These are phyloP conservation scores for Linnemannia exigua DNA, from an alignment of 192 early-diverging fungal species.

Conservation along the genomic window DNA sequence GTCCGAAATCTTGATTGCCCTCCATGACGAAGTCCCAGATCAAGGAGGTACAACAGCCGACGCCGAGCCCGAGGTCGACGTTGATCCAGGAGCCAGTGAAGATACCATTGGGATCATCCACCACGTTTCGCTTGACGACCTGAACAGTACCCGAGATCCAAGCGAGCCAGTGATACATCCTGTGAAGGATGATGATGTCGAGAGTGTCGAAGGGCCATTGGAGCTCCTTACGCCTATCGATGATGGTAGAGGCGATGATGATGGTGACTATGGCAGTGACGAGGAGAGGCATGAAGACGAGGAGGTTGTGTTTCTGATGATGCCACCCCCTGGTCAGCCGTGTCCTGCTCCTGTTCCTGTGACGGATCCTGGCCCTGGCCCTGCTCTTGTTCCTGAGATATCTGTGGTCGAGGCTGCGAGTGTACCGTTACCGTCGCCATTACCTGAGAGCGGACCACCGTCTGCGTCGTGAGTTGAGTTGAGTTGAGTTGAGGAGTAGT, in stretches of 20 bases:
- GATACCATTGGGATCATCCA: slow-evolving; percentile 27
- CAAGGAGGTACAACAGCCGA: not conserved
- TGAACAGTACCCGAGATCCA: not conserved
- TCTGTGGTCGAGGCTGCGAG: not conserved
- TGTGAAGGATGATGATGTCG: not conserved
- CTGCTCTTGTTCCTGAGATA: not conserved
- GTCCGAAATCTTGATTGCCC: slow-evolving; percentile 27
- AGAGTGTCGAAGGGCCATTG: not conserved
- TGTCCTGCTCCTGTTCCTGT: not conserved
- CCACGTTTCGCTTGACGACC: not conserved
- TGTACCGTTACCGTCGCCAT: not conserved
- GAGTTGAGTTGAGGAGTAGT: not conserved
- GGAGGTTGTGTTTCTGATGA: slow-evolving; percentile 26
- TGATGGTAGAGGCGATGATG: not conserved
- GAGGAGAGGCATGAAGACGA: not conserved
- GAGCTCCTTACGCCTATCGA: not conserved
- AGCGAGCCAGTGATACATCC: slow-evolving; percentile 8
- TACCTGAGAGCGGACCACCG: not conserved
- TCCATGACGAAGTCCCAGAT: slow-evolving; percentile 4
- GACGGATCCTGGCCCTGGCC: not conserved
- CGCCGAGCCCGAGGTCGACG: not conserved
- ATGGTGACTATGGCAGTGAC: not conserved
- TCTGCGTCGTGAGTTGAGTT: not conserved
- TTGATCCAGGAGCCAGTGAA: slow-evolving; percentile 5
- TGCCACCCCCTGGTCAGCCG: not conserved